Evolutionary conservation across 2,329 filamentous ascomycete species (phyloP).

Genomic region (Penicillium griseofulvum): DNA sequence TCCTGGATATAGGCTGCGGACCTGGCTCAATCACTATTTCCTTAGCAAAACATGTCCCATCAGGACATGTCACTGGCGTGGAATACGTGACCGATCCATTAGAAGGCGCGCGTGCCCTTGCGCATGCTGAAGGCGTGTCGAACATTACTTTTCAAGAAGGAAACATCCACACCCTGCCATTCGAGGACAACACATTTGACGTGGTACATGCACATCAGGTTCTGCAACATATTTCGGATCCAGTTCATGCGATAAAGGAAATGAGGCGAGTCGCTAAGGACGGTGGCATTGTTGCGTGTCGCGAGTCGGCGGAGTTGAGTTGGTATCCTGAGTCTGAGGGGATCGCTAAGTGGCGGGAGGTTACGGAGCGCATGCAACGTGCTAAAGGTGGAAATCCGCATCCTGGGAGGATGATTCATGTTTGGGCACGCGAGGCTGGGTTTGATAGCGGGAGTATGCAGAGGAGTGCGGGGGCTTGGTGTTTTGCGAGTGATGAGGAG

Average conservation of each 20-base stretch:
- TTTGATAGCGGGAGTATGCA: conserved; percentile 26
- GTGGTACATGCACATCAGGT: conserved; percentile 61
- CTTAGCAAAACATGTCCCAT: conserved; percentile 37
- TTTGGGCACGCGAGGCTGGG: conserved; percentile 38
- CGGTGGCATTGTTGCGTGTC: conserved; percentile 53
- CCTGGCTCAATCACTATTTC: conserved; percentile 46
- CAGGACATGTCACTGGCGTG: conserved; percentile 40
- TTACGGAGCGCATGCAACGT: conserved; percentile 21
- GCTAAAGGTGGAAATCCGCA: conserved; percentile 31
- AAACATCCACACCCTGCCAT: conserved; percentile 44
- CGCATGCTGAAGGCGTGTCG: conserved; percentile 26
- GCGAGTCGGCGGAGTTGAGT: conserved; percentile 40
- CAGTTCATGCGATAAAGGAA: conserved; percentile 51
- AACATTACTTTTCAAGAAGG: conserved; percentile 39
- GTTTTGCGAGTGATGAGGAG: conserved; percentile 34
- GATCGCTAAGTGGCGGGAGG: conserved; percentile 24
- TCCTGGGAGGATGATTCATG: conserved; percentile 31
- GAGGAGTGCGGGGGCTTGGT: conserved; percentile 36
- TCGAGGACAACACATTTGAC: conserved; percentile 53
- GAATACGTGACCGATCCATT: conserved; percentile 35
- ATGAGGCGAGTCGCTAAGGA: conserved; percentile 55
- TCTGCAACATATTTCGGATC: conserved; percentile 55
- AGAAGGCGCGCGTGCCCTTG: conserved; percentile 32
- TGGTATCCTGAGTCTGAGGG: conserved; percentile 35
- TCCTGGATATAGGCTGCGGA: conserved; percentile 49